Evolutionary conservation across 73 alveolate genomes (phyloP).

Genomic region (Urostyla sp.): DNA sequence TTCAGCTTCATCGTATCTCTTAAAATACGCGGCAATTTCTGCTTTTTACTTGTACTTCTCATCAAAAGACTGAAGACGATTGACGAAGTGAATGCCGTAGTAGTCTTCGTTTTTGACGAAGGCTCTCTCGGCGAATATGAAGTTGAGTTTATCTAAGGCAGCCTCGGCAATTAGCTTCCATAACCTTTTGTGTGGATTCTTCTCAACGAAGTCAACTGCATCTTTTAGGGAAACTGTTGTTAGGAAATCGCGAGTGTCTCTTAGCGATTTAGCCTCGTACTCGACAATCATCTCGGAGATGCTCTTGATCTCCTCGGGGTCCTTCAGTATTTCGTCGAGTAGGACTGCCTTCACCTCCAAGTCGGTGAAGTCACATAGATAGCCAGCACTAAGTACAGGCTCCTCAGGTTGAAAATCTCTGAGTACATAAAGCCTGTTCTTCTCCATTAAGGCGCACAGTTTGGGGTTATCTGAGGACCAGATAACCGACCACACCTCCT

Average conservation of each 20-base stretch:
- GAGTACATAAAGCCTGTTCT: constrained; percentile 93
- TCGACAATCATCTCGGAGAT: constrained; percentile 91
- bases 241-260: constrained; percentile 97
- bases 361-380: constrained; percentile 97
- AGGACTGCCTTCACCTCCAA: constrained; percentile 91
- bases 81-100: constrained; percentile 83
- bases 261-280: constrained; percentile 94
- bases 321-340: constrained; percentile 91
- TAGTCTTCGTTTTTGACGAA: constrained; percentile 87
- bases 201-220: constrained; percentile 90
- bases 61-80: constrained; percentile 83
- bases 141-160: constrained; percentile 96
- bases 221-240: constrained; percentile 87
- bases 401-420: constrained; percentile 91
- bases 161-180: constrained; percentile 96
- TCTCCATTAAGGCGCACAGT: constrained; percentile 97
- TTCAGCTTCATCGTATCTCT: constrained; percentile 99
- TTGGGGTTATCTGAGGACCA: constrained; percentile 98
- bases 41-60: constrained; percentile 96
- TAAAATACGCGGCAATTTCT: constrained; percentile 94
- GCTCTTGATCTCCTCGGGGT: constrained; percentile 90
- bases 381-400: constrained; percentile 96
- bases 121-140: constrained; percentile 97
- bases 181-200: constrained; percentile 91
- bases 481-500: constrained; percentile 98